These are phyloP conservation scores for Paramyrothecium sp. DNA, from an alignment of 2,329 filamentous ascomycete species.

Conservation along the genomic window DNA sequence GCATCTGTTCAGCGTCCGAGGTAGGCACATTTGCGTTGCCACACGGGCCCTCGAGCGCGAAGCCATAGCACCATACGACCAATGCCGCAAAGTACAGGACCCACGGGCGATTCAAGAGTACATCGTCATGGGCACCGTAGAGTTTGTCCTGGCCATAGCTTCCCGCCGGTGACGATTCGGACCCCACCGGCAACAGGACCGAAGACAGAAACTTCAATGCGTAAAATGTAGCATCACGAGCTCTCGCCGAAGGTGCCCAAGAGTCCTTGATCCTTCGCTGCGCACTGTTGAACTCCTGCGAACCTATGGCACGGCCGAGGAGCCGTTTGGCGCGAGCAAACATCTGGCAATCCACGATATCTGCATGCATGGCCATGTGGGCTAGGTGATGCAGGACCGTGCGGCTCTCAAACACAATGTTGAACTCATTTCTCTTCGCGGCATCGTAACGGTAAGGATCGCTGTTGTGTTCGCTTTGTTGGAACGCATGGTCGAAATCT, in stretches of 20 bases:
- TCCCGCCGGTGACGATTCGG: constrained; percentile 32
- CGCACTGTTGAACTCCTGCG: constrained; percentile 76
- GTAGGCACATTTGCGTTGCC: constrained; percentile 48
- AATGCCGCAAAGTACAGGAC: constrained; percentile 90
- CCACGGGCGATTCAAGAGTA: constrained; percentile 89
- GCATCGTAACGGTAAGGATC: constrained; percentile 55
- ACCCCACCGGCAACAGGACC: constrained; percentile 64
- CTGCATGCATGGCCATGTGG: constrained; percentile 97
- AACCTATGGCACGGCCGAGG: constrained; percentile 80
- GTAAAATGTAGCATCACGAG: constrained; percentile 89
- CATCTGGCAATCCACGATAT: constrained; percentile 96
- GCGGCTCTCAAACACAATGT: constrained; percentile 76
- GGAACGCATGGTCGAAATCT: constrained; percentile 82
- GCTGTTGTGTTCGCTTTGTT: constrained; percentile 51
- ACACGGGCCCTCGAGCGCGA: constrained; percentile 80
- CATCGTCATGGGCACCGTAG: constrained; percentile 85
- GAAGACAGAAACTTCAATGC: constrained; percentile 84
- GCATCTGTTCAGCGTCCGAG: constrained; percentile 64
- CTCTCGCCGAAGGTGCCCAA: constrained; percentile 87
- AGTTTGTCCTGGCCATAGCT: constrained; percentile 42
- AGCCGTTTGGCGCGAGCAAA: constrained; percentile 85
- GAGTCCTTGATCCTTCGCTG: constrained; percentile 80
- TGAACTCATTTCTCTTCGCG: constrained; percentile 61
- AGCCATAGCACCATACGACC: constrained; percentile 95
- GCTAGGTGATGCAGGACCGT: constrained; percentile 91